phyloP scores from a whole-genome alignment of 1,139 yeast genomes.

The Spathaspora sp. region DNA sequence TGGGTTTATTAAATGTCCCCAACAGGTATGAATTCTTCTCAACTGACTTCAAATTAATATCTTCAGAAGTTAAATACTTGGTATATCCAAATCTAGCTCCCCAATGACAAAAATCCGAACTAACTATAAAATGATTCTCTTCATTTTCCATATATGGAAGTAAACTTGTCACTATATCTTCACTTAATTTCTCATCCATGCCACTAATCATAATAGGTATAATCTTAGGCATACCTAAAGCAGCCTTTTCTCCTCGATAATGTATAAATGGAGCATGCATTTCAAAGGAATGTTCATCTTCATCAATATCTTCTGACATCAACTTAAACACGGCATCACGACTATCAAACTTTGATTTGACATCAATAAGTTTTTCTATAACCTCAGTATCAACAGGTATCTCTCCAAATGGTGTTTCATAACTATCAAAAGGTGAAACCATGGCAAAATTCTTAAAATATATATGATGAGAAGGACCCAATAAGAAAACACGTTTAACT shows the following conservation, averaged over 20 bases:
- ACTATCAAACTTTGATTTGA: constrained; percentile 19
- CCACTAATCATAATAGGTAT: constrained; percentile 83
- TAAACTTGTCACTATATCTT: constrained; percentile 47
- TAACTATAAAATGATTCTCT: constrained; percentile 69
- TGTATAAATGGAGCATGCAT: constrained; percentile 87
- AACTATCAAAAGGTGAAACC: constrained; percentile 51
- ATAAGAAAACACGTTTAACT: constrained; percentile 65
- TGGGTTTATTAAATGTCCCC: constrained; percentile 11
- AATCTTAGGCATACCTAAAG: constrained; percentile 48
- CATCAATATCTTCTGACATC: constrained; percentile 66
- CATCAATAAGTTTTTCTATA: constrained; percentile 29
- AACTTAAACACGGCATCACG: constrained; percentile 38
- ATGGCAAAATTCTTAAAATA: constrained; percentile 64
- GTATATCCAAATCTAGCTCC: constrained; percentile 77
- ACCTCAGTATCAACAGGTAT: constrained; percentile 61
- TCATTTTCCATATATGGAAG: constrained; percentile 55
- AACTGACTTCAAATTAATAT: constrained; percentile 13
- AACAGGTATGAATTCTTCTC: constrained; percentile 19
- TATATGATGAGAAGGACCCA: constrained; percentile 96
- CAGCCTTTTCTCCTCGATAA: constrained; percentile 22
- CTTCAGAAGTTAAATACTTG: constrained; percentile 44
- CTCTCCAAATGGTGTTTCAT: constrained; percentile 83
- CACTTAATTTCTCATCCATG: constrained; percentile 46
- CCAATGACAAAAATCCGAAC: constrained; percentile 98
- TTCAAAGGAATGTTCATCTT: constrained; percentile 90